A percentile compares a stretch with the other conserved stretches of the same genome.
Conservation (phyloP, 176 grass and related monocot genomes). For the Metroxylon sagu region DNA sequence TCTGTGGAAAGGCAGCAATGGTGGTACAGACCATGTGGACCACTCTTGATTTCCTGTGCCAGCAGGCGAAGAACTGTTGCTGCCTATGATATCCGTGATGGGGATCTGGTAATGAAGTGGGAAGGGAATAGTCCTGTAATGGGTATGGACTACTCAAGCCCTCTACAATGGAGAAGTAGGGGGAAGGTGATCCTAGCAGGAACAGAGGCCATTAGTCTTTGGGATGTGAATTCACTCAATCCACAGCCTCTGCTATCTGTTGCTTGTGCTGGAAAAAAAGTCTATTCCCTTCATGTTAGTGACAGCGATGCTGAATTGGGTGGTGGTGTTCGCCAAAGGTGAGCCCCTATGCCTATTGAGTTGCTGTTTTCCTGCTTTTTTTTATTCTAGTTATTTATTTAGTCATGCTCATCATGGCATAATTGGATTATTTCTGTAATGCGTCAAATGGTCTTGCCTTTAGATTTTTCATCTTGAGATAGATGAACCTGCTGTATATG, state of each 20-base stretch:
- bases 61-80: slow-evolving; percentile 60
- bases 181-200: slow-evolving; percentile 76
- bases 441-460: too few relatives aligned
- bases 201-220: slow-evolving; percentile 59
- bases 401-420: too few relatives aligned
- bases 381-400: too few relatives aligned
- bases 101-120: slow-evolving; percentile 89
- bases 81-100: slow-evolving; percentile 86
- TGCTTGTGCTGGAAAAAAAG: slow-evolving; percentile 49
- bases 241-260: slow-evolving; percentile 71
- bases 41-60: slow-evolving; percentile 66
- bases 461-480: too few relatives aligned
- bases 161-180: slow-evolving; percentile 80
- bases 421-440: too few relatives aligned
- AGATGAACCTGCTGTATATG: too few relatives aligned
- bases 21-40: slow-evolving; percentile 87
- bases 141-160: slow-evolving; percentile 89
- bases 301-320: slow-evolving; percentile 89
- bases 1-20: slow-evolving; percentile 44
- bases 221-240: slow-evolving; percentile 95
- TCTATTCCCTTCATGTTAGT: slow-evolving; percentile 85
- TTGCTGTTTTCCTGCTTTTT: neutral
- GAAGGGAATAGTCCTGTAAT: slow-evolving; percentile 43
- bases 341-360: neutral
- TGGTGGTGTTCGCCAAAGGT: slow-evolving; percentile 90